Evolutionary conservation across 2,329 filamentous ascomycete genomes (phyloP), one percentile per base, ranked within the genome.

Genomic region (Xylariaceae sp.): DNA sequence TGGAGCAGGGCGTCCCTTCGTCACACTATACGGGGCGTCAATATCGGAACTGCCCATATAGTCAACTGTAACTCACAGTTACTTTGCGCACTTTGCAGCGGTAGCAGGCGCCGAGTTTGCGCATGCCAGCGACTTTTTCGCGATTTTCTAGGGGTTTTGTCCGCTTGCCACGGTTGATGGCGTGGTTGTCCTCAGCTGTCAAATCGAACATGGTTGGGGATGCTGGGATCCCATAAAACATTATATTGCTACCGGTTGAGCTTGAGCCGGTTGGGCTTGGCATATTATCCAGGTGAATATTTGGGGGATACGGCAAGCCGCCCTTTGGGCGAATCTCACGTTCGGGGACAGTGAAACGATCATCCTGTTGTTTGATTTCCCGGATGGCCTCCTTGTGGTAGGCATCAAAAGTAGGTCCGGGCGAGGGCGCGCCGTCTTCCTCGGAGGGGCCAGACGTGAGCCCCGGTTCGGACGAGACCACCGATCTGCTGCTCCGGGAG

Each of bases 51-150:
- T n/a, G 18, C n/a, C 71, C 69, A 67, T 58, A 57, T 58, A 53
- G 61, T 57, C 45, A 51, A 35, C 44, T n/a, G 35, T 50, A 67
- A 30, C 77, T 75, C 75, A 81, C 80, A 65, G 72, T 70, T 65
- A 76, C 75, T 72, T 80, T 81, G 64, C 74, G 75, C 61, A 77
- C 73, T 64, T 75, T 78, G 68, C 80, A 82, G 58, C 75, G 75
- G 56, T 77, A 72, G 65, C 80, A 82, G 39, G 79, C 78, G 59
- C 76, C 76, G 65, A 72, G 73, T 67, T 78, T 77, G 64, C 80
- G 78, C 56, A 82, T 78, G 57, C 75, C 74, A 55, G 77, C 78
- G 49, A 80, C 80, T 69, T 80, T 75, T 61, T 76, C 73, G 49
- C 66, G 66, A 54, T 72, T 69, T n/a, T 67, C 58, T 51, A 73